Evolutionary conservation across 768 basidiomycete species (phyloP), one percentile per base, ranked within the genome.

Genomic region (Leccinellum albellum): DNA sequence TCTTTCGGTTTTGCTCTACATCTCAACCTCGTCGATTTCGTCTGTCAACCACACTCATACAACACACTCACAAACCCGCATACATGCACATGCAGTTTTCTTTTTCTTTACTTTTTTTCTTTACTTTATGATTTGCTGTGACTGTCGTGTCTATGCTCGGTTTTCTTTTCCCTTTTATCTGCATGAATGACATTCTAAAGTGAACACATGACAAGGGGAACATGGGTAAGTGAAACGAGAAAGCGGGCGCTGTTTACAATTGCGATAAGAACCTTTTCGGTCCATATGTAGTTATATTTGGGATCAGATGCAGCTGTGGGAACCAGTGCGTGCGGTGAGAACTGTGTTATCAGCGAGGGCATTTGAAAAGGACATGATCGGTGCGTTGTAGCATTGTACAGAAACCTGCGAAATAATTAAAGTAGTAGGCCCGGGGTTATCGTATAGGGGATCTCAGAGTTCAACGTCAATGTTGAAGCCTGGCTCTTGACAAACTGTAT

Each of bases 11-110:
- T 2, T 56, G 56, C 54, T 50, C 53, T 50, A 50, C 8, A 56
- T 65, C 58, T 53, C 53, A 56, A 56, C 45, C 4, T 29, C 26
- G n/a, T 29, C 55, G 56, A 28, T 21, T 29, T n/a, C 12, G 29
- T 9, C 20, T 49, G n/a, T 49, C 29, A 49, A 24, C 48, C n/a
- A 49, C 54, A 23, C 51, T 32, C 57, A 45, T n/a, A 21, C 23
- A n/a, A 45, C 12, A 24, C 44, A 48, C 49, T 47, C 35, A 52
- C 44, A 42, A 42, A 13, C 35, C 49, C 60, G 51, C 54, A 65
- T 53, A 51, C 57, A 62, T 58, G 52, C 64, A 66, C 59, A 26
- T 50, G 56, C 53, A 59, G 32, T 44, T 48, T 50, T 54, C 42
- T 37, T 51, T n/a, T 33, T 31, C 15, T 14, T 6, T 61, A 44